Base-by-base conservation (phyloP, 176 grass and related monocot genomes). In the Triticum timopheevii region DNA sequence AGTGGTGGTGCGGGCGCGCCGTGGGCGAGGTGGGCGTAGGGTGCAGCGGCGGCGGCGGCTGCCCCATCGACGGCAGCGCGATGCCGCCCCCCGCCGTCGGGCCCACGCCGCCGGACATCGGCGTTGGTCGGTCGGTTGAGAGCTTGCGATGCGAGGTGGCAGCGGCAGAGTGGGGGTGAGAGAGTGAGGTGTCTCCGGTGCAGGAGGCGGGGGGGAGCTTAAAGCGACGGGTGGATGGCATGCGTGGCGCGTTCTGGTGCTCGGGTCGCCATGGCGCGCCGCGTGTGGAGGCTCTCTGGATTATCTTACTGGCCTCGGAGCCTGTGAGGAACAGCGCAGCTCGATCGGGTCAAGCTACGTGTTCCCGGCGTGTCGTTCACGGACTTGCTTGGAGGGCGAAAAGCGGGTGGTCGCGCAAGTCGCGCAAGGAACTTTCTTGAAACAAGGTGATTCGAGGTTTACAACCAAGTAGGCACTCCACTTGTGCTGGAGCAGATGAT, bases 41-140 rank as follows among this genome's bases (percentile, higher is more conserved):
- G 79, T 76, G 80, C 68, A 88, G 69, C 64, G 81, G 87, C 39
- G 91, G 88, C 33, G 66, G 61, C 17, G 86, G 80, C 49, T 69
- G 58, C 35, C 56, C 83, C 19, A 80, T 45, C 44, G 82, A 81
- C 47, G 92, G 88, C 15, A 90, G 84, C 59, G 69, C 16, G 66
- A 90, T 92, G 85, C 87, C 90, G 39, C 87, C 84, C 1, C 91
- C 85, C 73, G 35, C 66, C 45, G 89, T 91, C 56, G 89, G 78
- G 7, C 85, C 87, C 34, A 90, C 87, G 44, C 93, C 87, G 34
- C 87, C 87, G 23, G 90, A 92, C 90, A 95, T 90, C 3, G 3
- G 49, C 49, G 49, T 8, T 7, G 47, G 27, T 13, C 12, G 4
- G 10, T 20, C 17, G 23, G 31, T 9, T 13, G 71, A 13, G 35